These are phyloP conservation scores for Beta vulgaris DNA, from an alignment of 148 eudicot genomes.

Conservation along the genomic window DNA sequence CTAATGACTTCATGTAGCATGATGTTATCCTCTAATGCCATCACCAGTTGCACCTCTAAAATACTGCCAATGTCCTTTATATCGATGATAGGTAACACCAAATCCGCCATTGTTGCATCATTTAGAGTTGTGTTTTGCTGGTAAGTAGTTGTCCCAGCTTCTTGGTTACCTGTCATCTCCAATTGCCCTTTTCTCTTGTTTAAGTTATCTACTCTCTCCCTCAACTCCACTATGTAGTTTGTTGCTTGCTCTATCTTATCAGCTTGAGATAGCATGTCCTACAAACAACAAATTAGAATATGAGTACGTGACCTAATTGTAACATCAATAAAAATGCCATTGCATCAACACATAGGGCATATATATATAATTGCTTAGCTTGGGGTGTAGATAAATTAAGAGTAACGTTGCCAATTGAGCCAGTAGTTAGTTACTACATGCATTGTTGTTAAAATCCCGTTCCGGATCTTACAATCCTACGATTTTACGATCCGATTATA, in stretches of 20 bases:
- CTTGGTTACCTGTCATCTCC: constrained; percentile 2
- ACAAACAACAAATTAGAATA: background rate
- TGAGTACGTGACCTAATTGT: no score
- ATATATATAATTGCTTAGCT: no score
- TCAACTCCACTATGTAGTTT: constrained; percentile 31
- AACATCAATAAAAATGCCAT: no score
- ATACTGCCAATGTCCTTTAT: constrained; percentile 33
- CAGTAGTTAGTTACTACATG: no score
- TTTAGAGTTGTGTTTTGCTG: background rate
- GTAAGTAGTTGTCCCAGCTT: background rate
- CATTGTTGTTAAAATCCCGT: no score
- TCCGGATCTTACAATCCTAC: no score
- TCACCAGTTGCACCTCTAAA: constrained; percentile 33
- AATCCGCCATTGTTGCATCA: background rate
- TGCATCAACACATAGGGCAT: no score
- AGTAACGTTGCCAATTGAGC: no score
- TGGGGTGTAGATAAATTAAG: no score
- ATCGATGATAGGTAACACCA: constrained; percentile 26
- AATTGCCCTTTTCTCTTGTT: constrained; percentile 22
- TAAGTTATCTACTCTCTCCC: constrained; percentile 31
- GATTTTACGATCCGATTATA: no score
- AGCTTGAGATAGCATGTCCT: constrained; percentile 36
- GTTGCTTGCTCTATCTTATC: constrained; percentile 42
- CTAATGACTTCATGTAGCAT: constrained; percentile 26
- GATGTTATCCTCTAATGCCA: constrained; percentile 12